Evolutionary conservation across 805 yeast genomes (phyloP), one percentile per base, ranked within the genome.

Genomic region (Pichia nakasei): DNA sequence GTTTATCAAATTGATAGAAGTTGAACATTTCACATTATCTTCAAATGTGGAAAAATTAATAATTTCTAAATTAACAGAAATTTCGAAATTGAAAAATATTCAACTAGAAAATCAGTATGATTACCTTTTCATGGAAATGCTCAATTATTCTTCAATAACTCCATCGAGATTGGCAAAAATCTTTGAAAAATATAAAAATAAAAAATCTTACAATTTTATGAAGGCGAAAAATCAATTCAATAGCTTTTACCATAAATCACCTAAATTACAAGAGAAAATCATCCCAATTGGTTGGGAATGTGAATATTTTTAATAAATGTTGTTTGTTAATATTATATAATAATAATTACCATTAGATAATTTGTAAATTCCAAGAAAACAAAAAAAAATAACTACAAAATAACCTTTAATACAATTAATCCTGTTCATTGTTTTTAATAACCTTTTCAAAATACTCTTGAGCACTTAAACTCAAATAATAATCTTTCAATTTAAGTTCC

Each of bases 1-100:
- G 6, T 67, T 68, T 47, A 59, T 67, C 13, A 73, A 73, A 51
- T 52, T 76, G 12, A 34, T 75, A 6, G 65, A 64, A 45, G 43
- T 76, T 32, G 78, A 74, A 49, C 45, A 50, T 21, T 21, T 48
- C 20, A 34, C 35, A 13, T 53, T 63, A 29, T 39, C 70, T 5
- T 34, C 63, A 11, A 50, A 55, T 20, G 32, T 35, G 5, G 34
- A 35, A 32, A 38, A 35, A 27, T 21, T 41, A 35, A 39, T 44
- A 9, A 18, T 31, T 12, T 37, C 19, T 17, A 42, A 53, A 35
- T 22, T 43, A 31, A 35, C 34, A 8, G 38, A 45, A 12, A 38
- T 45, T 3, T 9, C 17, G 9, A 41, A 37, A 20, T 27, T 41
- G 17, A 20, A 37, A 15, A 41, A 39, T 21, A 6, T 3, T 9